Conservation (phyloP, 768 basidiomycete genomes). For the Cyclocybe cylindracea region DNA sequence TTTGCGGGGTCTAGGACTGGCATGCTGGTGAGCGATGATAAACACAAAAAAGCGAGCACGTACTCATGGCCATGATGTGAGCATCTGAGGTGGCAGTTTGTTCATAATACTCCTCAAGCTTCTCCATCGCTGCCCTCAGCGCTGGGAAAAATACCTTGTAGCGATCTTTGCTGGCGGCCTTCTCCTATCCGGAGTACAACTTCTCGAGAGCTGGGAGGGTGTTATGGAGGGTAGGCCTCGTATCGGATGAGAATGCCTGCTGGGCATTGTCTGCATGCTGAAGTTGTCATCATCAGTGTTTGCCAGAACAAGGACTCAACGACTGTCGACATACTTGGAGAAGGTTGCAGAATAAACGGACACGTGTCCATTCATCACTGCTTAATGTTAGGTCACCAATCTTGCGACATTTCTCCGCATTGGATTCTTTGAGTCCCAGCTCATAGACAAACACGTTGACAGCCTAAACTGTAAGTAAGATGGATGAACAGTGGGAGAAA, state of each 20-base stretch:
- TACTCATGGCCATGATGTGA: slow-evolving; percentile 26
- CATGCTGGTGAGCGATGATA: neutral
- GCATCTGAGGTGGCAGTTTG: slow-evolving; percentile 24
- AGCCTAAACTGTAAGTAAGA: neutral
- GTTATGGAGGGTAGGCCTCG: slow-evolving; percentile 19
- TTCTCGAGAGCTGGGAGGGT: slow-evolving; percentile 23
- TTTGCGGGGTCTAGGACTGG: neutral
- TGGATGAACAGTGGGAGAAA: neutral
- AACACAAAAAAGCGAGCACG: neutral
- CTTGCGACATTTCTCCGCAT: slow-evolving; percentile 6
- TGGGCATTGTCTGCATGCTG: slow-evolving; percentile 14
- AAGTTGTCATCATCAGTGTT: neutral
- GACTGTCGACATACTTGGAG: slow-evolving; percentile 5
- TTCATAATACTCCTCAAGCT: slow-evolving; percentile 26
- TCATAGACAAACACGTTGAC: slow-evolving; percentile 6
- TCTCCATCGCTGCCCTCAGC: slow-evolving; percentile 16
- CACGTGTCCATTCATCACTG: slow-evolving; percentile 8
- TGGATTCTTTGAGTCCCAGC: slow-evolving; percentile 4
- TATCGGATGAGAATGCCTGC: slow-evolving; percentile 17
- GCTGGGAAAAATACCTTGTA: slow-evolving; percentile 18
- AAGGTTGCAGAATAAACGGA: slow-evolving; percentile 7
- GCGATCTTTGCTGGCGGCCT: slow-evolving; percentile 6
- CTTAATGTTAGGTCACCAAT: slow-evolving; percentile 1
- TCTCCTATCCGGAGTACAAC: slow-evolving; percentile 22
- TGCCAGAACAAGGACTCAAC: neutral